Conservation (phyloP, 305 asterid genomes). For the Fraxinus baroniana region DNA sequence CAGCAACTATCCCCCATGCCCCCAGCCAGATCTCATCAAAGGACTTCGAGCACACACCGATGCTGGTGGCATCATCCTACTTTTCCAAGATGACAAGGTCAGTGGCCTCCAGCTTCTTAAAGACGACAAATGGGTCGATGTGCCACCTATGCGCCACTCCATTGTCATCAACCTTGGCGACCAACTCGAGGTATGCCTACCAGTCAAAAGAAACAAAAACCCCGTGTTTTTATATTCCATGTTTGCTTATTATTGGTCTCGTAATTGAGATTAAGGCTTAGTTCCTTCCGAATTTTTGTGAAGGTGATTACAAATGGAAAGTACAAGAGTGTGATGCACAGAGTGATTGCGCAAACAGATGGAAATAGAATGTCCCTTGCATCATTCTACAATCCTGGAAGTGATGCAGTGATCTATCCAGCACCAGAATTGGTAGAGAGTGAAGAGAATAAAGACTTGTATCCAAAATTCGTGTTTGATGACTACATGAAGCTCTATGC, state of each 20-base stretch:
- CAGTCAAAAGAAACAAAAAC: background rate
- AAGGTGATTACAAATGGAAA: slow-evolving; percentile 65
- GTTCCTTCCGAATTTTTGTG: background rate
- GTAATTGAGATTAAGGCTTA: background rate
- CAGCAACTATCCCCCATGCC: slow-evolving; percentile 68
- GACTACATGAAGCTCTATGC: slow-evolving; percentile 67
- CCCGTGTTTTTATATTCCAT: background rate
- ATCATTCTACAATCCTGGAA: slow-evolving; percentile 70
- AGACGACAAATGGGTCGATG: slow-evolving; percentile 62
- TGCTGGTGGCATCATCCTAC: slow-evolving; percentile 68
- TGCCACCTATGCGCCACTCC: slow-evolving; percentile 73
- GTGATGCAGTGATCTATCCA: slow-evolving; percentile 66
- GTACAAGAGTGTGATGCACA: slow-evolving; percentile 66
- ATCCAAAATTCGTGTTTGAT: slow-evolving; percentile 65
- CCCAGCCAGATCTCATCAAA: slow-evolving; percentile 59
- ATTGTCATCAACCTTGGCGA: slow-evolving; percentile 62
- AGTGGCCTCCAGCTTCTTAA: slow-evolving; percentile 75
- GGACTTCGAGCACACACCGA: slow-evolving; percentile 76
- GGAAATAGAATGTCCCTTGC: slow-evolving; percentile 65
- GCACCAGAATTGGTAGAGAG: slow-evolving; percentile 52
- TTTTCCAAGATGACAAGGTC: slow-evolving; percentile 68
- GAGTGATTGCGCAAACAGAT: slow-evolving; percentile 61
- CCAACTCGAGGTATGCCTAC: slow-evolving; percentile 55
- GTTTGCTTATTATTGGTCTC: background rate
- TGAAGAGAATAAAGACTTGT: slow-evolving; percentile 32